A percentile compares a stretch with the other conserved stretches of the same genome.
These are phyloP conservation scores for Chaetomium cochliodes DNA, from an alignment of 495 filamentous ascomycete genomes.

Conservation along the genomic window DNA sequence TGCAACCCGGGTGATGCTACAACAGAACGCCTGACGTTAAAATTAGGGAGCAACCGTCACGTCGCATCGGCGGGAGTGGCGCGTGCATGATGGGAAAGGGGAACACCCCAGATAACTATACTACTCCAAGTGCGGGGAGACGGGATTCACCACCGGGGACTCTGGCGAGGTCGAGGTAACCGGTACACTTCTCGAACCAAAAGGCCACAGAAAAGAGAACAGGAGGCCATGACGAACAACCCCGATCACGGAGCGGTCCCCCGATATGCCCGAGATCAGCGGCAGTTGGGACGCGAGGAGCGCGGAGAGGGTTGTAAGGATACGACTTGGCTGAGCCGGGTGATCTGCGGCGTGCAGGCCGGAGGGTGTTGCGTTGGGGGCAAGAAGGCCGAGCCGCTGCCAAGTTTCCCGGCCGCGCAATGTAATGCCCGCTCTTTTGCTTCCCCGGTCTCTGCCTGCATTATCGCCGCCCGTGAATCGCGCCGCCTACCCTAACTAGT, in stretches of 20 bases:
- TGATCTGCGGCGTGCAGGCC: constrained; percentile 16
- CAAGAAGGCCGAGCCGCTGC: neutral
- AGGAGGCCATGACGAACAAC: neutral
- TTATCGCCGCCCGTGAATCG: neutral
- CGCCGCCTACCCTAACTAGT: neutral
- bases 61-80: neutral
- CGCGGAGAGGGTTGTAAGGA: neutral
- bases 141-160: neutral
- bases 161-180: neutral
- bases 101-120: neutral
- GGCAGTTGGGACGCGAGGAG: neutral
- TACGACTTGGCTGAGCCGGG: neutral
- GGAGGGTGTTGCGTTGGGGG: neutral
- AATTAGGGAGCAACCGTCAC: neutral
- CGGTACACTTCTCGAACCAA: neutral
- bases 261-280: constrained; percentile 8
- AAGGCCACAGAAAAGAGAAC: neutral
- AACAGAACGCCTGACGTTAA: neutral
- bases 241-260: neutral
- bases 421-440: neutral
- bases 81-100: constrained; percentile 4
- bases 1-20: neutral
- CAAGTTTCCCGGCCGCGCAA: neutral
- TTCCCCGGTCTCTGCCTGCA: too few relatives aligned
- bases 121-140: neutral